phyloP scores from a whole-genome alignment of 2,329 filamentous ascomycete genomes.

The Truncatella angustata region DNA sequence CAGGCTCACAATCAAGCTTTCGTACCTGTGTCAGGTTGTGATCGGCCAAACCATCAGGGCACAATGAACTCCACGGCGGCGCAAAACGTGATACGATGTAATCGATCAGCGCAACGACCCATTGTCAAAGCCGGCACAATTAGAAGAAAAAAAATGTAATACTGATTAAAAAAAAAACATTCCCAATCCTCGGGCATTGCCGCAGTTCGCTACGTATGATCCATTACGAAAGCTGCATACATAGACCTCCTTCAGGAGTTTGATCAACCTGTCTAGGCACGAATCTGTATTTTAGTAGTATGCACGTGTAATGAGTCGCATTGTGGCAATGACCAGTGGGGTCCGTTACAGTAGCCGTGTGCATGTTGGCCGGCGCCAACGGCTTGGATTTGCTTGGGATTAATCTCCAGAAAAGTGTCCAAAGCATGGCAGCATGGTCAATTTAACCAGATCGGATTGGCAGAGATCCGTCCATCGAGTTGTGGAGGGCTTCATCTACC shows the following conservation, averaged over 20 bases:
- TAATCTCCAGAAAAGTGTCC: not conserved
- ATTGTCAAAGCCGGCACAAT: not conserved
- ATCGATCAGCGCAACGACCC: too few relatives aligned
- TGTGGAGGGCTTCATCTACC: not conserved
- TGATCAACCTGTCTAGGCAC: too few relatives aligned
- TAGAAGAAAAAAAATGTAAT: too few relatives aligned
- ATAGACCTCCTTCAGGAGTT: too few relatives aligned
- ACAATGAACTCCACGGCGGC: not conserved
- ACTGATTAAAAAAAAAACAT: too few relatives aligned
- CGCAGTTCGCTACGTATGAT: too few relatives aligned
- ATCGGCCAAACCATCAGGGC: not conserved
- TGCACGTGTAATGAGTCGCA: too few relatives aligned
- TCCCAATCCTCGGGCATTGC: too few relatives aligned
- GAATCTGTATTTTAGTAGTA: too few relatives aligned
- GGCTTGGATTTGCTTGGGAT: not conserved
- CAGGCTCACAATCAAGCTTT: conserved; percentile 4
- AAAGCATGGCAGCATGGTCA: not conserved
- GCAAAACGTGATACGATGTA: too few relatives aligned
- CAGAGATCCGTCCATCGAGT: not conserved
- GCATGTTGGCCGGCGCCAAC: not conserved
- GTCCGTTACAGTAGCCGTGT: not conserved
- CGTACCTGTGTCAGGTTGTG: not conserved
- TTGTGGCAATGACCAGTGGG: not conserved
- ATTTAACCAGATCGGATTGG: not conserved
- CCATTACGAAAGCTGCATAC: too few relatives aligned